Evolutionary conservation across 257 asterid species (phyloP).

Genomic region (Lantana camara): DNA sequence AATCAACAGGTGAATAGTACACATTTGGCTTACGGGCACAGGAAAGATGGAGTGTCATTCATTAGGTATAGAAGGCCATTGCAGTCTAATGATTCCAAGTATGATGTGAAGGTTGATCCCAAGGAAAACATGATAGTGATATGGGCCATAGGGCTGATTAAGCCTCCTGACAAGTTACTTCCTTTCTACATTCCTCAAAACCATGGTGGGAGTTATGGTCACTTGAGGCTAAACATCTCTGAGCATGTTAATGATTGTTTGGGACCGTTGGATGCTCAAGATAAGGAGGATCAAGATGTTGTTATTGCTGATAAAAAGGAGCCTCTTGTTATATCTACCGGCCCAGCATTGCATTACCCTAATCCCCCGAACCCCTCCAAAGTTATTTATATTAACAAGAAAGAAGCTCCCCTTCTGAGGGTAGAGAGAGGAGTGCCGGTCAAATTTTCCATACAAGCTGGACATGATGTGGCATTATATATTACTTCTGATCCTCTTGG

Average conservation of each 20-base stretch:
- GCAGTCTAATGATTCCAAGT: conserved; percentile 59
- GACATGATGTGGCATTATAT: conserved; percentile 97
- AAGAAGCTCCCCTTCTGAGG: conserved; percentile 88
- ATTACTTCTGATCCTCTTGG: conserved; percentile 95
- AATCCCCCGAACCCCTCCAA: conserved; percentile 93
- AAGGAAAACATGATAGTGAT: conserved; percentile 68
- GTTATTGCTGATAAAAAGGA: conserved; percentile 91
- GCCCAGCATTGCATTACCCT: conserved; percentile 86
- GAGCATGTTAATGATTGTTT: conserved; percentile 71
- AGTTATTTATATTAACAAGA: conserved; percentile 89
- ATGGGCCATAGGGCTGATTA: conserved; percentile 88
- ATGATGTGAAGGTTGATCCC: conserved; percentile 60
- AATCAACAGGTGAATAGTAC: conserved; percentile 69
- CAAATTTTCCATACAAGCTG: conserved; percentile 93
- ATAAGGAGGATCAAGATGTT: conserved; percentile 94
- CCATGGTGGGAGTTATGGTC: conserved; percentile 85
- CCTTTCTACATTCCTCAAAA: conserved; percentile 96
- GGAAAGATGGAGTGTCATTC: conserved; percentile 93
- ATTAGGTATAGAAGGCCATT: conserved; percentile 74
- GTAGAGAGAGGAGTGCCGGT: conserved; percentile 97
- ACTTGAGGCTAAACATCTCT: conserved; percentile 74
- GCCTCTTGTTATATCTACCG: conserved; percentile 74
- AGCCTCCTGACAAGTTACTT: conserved; percentile 87
- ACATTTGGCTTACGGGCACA: conserved; percentile 71
- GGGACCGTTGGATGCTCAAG: conserved; percentile 92